A percentile compares a stretch with the other conserved stretches of the same genome.
These are phyloP conservation scores for Cytospora leucostoma DNA, from an alignment of 2,329 filamentous ascomycete species.

Conservation along the genomic window DNA sequence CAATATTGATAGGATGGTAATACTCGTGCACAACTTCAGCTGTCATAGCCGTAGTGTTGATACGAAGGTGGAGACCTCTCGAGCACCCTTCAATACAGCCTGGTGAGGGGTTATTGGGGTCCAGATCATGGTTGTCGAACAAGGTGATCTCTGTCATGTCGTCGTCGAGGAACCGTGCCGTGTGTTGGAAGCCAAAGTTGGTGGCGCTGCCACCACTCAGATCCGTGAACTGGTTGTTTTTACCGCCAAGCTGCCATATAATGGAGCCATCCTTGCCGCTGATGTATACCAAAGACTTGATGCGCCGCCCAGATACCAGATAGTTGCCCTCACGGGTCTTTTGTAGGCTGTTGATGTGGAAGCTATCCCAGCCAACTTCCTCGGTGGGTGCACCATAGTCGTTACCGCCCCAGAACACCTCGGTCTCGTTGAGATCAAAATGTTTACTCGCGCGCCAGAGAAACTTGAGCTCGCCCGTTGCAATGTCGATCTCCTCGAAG, in stretches of 20 bases:
- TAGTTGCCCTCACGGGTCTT: slow-evolving; percentile 54
- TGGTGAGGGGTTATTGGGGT: slow-evolving; percentile 29
- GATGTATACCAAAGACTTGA: slow-evolving; percentile 41
- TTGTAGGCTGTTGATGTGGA: slow-evolving; percentile 59
- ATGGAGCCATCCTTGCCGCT: slow-evolving; percentile 48
- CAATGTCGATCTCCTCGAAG: slow-evolving; percentile 52
- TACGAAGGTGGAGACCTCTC: slow-evolving; percentile 35
- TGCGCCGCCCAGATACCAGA: slow-evolving; percentile 52
- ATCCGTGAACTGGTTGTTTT: slow-evolving; percentile 46
- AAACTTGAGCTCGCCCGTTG: slow-evolving; percentile 50
- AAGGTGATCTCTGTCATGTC: slow-evolving; percentile 46
- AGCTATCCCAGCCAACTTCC: slow-evolving; percentile 52
- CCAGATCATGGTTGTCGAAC: slow-evolving; percentile 48
- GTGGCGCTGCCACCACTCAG: slow-evolving; percentile 37
- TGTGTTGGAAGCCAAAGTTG: slow-evolving; percentile 52
- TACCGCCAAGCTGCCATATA: slow-evolving; percentile 55
- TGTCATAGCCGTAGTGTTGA: slow-evolving; percentile 45
- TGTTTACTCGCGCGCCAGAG: slow-evolving; percentile 47
- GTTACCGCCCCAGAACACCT: slow-evolving; percentile 21
- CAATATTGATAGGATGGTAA: slow-evolving; percentile 34
- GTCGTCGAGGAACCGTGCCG: slow-evolving; percentile 40
- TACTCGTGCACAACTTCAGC: slow-evolving; percentile 44
- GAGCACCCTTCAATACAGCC: slow-evolving; percentile 23
- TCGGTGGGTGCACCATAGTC: slow-evolving; percentile 25
- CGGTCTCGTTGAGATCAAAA: slow-evolving; percentile 32